phyloP scores from a whole-genome alignment of 1,139 yeast genomes.

The Candida smagusa region DNA sequence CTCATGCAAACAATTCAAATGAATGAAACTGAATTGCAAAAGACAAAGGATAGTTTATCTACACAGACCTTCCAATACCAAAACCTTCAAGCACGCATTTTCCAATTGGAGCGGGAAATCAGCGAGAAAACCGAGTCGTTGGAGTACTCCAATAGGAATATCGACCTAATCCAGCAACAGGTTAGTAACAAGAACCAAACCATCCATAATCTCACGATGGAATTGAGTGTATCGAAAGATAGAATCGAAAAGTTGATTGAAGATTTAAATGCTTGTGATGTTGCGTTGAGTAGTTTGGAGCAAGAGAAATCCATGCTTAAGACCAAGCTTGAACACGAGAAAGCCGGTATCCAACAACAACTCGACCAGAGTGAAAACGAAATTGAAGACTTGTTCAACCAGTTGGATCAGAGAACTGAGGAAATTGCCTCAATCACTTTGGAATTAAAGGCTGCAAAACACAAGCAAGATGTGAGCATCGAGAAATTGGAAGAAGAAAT shows the following conservation, averaged over 20 bases:
- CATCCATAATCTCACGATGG: background rate
- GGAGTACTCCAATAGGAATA: no score
- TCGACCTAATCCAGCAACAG: no score
- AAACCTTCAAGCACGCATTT: no score
- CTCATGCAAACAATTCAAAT: no score
- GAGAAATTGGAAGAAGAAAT: conserved; percentile 10
- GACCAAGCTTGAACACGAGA: no score
- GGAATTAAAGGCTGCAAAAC: conserved; percentile 8
- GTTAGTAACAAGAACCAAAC: background rate
- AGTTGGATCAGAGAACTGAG: conserved; percentile 10
- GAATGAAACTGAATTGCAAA: no score
- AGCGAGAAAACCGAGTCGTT: no score
- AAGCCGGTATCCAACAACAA: background rate
- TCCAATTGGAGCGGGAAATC: no score
- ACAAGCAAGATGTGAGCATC: conserved; percentile 7
- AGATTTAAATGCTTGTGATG: no score
- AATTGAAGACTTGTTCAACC: conserved; percentile 5
- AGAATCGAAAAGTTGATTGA: background rate
- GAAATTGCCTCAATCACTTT: conserved; percentile 8
- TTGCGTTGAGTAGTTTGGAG: background rate
- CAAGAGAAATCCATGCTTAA: background rate
- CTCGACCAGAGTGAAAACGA: conserved; percentile 3
- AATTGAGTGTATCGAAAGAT: background rate
- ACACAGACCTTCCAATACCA: no score
- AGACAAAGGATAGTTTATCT: no score